Evolutionary conservation across 768 basidiomycete species (phyloP).

Genomic region (Rubroboletus satanas): DNA sequence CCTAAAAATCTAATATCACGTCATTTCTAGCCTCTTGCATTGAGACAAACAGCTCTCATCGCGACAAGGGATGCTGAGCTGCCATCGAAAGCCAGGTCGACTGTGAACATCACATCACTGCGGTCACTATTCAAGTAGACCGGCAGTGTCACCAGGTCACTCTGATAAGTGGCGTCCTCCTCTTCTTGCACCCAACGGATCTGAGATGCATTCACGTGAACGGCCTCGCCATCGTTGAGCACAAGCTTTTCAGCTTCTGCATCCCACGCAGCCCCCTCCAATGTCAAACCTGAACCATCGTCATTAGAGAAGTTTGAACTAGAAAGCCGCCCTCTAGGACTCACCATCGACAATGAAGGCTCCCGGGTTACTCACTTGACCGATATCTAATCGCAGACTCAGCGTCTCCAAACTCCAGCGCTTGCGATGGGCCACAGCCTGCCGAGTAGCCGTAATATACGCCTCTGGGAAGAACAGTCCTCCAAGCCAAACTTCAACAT

Average conservation of each 20-base stretch:
- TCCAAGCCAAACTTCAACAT: constrained; percentile 87
- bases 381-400: constrained; percentile 75
- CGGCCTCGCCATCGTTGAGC: constrained; percentile 84
- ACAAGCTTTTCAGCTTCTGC: constrained; percentile 51
- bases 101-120: constrained; percentile 86
- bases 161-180: constrained; percentile 29
- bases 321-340: constrained; percentile 23
- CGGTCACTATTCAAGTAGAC: constrained; percentile 91
- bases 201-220: constrained; percentile 76
- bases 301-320: constrained; percentile 3
- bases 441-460: constrained; percentile 92
- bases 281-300: constrained; percentile 58
- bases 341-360: constrained; percentile 87
- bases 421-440: constrained; percentile 91
- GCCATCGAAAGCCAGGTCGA: constrained; percentile 75
- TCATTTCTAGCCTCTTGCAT: constrained; percentile 58
- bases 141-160: constrained; percentile 69
- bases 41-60: constrained; percentile 87
- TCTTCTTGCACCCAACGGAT: constrained; percentile 79
- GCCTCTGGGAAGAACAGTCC: constrained; percentile 96
- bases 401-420: constrained; percentile 92
- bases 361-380: constrained; percentile 68
- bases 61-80: constrained; percentile 67
- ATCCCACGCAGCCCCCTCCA: constrained; percentile 84
- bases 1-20: constrained; percentile 6